phyloP scores from a whole-genome alignment of 257 asterid species.

The Fraxinus quadrangulata region DNA sequence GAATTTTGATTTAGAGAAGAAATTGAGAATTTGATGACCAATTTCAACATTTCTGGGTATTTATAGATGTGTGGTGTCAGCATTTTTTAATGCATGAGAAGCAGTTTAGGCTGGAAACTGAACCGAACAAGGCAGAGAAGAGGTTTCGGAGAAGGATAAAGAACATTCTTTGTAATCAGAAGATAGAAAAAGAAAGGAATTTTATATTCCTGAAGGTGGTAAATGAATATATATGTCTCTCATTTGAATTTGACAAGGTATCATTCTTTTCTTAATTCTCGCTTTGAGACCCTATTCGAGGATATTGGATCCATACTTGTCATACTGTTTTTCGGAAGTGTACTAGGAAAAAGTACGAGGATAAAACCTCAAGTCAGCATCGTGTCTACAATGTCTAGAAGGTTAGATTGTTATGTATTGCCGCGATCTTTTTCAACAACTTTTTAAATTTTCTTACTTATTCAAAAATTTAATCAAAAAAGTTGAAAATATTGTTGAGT shows the following conservation, averaged over 20 bases:
- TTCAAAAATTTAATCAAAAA: too few species aligned
- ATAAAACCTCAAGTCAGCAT: too few species aligned
- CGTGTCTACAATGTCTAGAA: too few species aligned
- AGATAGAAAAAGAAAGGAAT: conserved; percentile 56
- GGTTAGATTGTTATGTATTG: too few species aligned
- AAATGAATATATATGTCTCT: neutral
- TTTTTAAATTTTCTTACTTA: too few species aligned
- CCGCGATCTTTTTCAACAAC: too few species aligned
- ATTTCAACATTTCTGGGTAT: conserved; percentile 24
- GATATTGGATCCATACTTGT: too few species aligned
- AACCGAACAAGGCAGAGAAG: conserved; percentile 25
- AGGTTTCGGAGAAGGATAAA: conserved; percentile 35
- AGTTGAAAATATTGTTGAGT: too few species aligned
- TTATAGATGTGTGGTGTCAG: conserved; percentile 37
- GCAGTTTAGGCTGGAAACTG: conserved; percentile 25
- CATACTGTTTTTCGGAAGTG: too few species aligned
- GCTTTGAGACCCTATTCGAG: too few species aligned
- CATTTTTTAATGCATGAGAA: conserved; percentile 4
- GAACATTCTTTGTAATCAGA: conserved; percentile 41
- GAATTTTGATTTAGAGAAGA: neutral
- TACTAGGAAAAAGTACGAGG: too few species aligned
- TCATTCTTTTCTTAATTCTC: conserved; percentile 49
- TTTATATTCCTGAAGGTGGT: neutral
- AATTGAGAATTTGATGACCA: conserved; percentile 4
- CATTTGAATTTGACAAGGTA: conserved; percentile 43